Conservation (phyloP, 2,329 filamentous ascomycete species). For the Cordyceps farinosa region DNA sequence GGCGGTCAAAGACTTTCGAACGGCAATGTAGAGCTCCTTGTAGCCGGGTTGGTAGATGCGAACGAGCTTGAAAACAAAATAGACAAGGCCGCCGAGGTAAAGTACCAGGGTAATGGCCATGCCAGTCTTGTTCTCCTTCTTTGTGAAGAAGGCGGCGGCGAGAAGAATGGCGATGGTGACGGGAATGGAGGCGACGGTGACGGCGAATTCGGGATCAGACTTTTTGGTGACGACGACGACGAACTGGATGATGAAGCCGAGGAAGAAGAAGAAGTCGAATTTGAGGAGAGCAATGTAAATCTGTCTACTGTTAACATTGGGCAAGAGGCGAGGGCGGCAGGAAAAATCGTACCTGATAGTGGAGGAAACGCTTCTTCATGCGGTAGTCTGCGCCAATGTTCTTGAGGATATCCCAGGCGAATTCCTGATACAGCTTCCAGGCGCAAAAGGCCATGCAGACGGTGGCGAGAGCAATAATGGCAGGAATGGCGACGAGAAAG, state of each 20-base stretch:
- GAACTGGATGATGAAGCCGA: constrained; percentile 97
- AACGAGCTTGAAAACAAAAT: constrained; percentile 97
- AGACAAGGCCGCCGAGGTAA: constrained; percentile 84
- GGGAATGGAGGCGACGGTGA: constrained; percentile 87
- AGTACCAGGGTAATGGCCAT: constrained; percentile 77
- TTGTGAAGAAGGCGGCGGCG: constrained; percentile 78
- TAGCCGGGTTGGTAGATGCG: constrained; percentile 78
- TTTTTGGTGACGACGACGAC: constrained; percentile 78
- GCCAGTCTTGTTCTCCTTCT: constrained; percentile 74
- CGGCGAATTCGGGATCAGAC: constrained; percentile 70
- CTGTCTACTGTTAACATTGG: constrained; percentile 43
- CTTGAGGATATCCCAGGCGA: constrained; percentile 99
- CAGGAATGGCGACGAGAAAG: constrained; percentile 80
- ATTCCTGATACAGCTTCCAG: constrained; percentile 97
- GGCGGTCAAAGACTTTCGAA: constrained; percentile 80
- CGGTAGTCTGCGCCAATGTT: constrained; percentile 95
- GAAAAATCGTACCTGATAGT: constrained; percentile 72
- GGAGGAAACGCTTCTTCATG: constrained; percentile 94
- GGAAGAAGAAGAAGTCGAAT: constrained; percentile 99
- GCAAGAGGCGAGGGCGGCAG: not conserved
- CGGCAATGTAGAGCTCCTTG: constrained; percentile 64
- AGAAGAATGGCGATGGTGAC: constrained; percentile 87
- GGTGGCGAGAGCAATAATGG: constrained; percentile 74
- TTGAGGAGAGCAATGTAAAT: constrained; percentile 97
- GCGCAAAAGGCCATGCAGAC: constrained; percentile 70